Evolutionary conservation across 192 early-diverging fungal species (phyloP), one percentile per base, ranked within the genome.

Genomic region (Rhizophagus clarus): DNA sequence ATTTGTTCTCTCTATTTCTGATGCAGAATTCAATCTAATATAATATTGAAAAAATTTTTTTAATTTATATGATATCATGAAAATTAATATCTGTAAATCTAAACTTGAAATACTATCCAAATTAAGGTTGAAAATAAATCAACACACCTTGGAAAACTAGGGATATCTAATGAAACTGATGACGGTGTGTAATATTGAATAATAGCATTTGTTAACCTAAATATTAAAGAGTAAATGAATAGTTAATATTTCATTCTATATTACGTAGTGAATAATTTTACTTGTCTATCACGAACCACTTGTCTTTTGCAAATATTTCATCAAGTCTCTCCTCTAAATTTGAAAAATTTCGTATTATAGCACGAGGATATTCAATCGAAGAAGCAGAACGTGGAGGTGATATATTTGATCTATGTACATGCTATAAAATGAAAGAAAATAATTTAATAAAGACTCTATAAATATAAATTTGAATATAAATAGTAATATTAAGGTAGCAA

Each of bases 301-400:
- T 81, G 79, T 87, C 86, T 70, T 82, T 85, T 49, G 80, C 51
- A 67, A 87, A 87, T 47, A 87, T 72, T 49, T 82, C 82, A 11
- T 51, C 84, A 61, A 61, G 82, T 67, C 79, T 84, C 75, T 74
- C 80, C 72, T 49, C 79, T 72, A 47, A 84, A 81, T 34, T 76
- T 73, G 11, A 81, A 73, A 15, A 81, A 24, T n/a, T 79, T 80
- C 85, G 32, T 49, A 77, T 82, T 85, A 70, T 81, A 80, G 22
- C 71, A 64, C 15, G 74, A 63, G 31, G 85, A 85, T 79, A 81
- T 69, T 51, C 82, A 73, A 45, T 69, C 3, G 56, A 29, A 20
- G 34, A 29, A 9, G 20, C 37, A 14, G 42, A 72, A 10, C 20
- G 26, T 75, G 76, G 14, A 61, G 26, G 31, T 28, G 62, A 77